phyloP scores from a whole-genome alignment of 108 stramenopile species.

The Discostella stelligeroides region DNA sequence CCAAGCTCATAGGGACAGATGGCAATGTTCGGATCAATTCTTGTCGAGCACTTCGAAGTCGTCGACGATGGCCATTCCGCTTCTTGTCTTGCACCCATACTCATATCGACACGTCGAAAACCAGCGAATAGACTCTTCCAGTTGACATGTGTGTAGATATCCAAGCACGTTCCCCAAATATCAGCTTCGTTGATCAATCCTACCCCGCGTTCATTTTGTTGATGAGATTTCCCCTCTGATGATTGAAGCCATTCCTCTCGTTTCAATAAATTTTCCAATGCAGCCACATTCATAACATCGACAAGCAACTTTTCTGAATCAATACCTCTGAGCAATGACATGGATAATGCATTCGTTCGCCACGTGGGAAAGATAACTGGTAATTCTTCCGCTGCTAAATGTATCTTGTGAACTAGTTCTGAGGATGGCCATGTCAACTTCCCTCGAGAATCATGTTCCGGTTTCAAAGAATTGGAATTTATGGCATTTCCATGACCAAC shows the following conservation, averaged over 20 bases:
- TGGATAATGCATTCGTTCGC: constrained; percentile 29
- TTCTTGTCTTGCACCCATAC: neutral
- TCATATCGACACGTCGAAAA: constrained; percentile 2
- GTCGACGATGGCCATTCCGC: neutral
- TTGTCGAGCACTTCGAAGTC: no score
- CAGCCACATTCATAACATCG: constrained; percentile 29
- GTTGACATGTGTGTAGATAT: constrained; percentile 25
- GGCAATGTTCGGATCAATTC: no score
- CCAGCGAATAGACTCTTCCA: constrained; percentile 21
- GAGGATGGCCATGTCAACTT: constrained; percentile 17
- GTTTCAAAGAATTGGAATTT: neutral
- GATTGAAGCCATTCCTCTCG: constrained; percentile 7
- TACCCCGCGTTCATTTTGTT: neutral
- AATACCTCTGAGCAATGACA: constrained; percentile 16
- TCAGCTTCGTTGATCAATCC: constrained; percentile 32
- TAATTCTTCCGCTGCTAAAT: constrained; percentile 1
- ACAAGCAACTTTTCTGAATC: constrained; percentile 20
- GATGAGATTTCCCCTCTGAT: neutral
- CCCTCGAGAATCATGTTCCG: neutral
- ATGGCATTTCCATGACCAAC: neutral
- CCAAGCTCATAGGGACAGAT: no score
- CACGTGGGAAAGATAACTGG: constrained; percentile 17
- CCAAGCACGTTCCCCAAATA: constrained; percentile 34
- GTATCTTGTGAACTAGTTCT: constrained; percentile 7
- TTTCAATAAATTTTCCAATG: constrained; percentile 26